Percentiles rank a stretch among this genome's conserved stretches.
These are phyloP conservation scores for Melastoma candidum DNA, from an alignment of 441 rosid genomes.

Conservation along the genomic window DNA sequence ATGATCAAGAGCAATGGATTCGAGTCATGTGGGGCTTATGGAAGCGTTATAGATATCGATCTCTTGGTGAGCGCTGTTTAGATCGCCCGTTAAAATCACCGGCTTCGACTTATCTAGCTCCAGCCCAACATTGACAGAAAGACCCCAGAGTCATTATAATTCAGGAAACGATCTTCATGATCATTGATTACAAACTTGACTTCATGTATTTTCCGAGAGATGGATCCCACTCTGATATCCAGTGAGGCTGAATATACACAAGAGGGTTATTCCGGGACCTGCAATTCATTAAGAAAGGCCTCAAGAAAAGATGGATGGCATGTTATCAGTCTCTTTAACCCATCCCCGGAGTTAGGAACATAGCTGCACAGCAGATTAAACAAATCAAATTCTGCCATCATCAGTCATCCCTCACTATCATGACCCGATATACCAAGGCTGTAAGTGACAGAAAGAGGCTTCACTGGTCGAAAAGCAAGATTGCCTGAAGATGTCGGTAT, in stretches of 20 bases:
- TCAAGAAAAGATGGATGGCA: background rate
- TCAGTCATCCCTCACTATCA: conserved; percentile 77
- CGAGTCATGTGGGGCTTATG: conserved; percentile 31
- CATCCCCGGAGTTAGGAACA: conserved; percentile 95
- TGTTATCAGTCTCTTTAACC: conserved; percentile 82
- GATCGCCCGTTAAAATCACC: conserved; percentile 85
- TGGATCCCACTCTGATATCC: conserved; percentile 73
- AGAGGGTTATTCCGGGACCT: conserved; percentile 1
- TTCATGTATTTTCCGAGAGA: conserved; percentile 69
- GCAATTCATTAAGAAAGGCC: conserved; percentile 2
- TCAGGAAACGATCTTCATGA: background rate
- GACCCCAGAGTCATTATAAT: background rate
- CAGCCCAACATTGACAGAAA: conserved; percentile 26
- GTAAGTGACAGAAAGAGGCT: conserved; percentile 82
- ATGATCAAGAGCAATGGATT: background rate
- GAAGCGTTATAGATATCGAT: conserved; percentile 81
- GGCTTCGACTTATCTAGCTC: conserved; percentile 89
- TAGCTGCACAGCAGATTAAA: conserved; percentile 64
- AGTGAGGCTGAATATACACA: conserved; percentile 40
- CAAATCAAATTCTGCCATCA: conserved; percentile 79
- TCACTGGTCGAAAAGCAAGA: conserved; percentile 37
- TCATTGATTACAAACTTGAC: conserved; percentile 29
- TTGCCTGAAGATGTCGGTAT: too few relatives aligned
- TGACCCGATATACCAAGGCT: conserved; percentile 71
- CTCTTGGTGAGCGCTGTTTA: conserved; percentile 94